Conservation (phyloP, 352 stramenopile species). For the Halophytophthora polymorphica region DNA sequence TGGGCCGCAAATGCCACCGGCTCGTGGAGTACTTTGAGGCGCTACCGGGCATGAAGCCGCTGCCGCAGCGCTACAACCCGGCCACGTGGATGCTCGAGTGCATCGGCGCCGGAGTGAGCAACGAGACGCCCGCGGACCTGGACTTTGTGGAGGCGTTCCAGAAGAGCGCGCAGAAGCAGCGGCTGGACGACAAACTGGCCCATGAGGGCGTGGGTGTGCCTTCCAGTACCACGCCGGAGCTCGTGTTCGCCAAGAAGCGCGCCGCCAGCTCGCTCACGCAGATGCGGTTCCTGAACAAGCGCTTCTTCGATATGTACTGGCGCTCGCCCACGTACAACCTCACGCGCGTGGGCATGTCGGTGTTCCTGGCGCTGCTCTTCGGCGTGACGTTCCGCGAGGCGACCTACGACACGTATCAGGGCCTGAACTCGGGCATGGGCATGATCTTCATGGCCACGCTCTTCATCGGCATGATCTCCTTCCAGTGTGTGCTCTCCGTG, state of each 20-base stretch:
- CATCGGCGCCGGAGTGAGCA: slow-evolving; percentile 45
- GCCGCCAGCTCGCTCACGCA: slow-evolving; percentile 7
- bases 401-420: slow-evolving; percentile 13
- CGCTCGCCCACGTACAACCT: slow-evolving; percentile 60
- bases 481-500: slow-evolving; percentile 50
- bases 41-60: not conserved
- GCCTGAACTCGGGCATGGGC: slow-evolving; percentile 26
- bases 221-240: slow-evolving; percentile 1
- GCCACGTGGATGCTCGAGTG: slow-evolving; percentile 29
- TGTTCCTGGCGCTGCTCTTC: slow-evolving; percentile 58
- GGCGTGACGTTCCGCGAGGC: slow-evolving; percentile 35
- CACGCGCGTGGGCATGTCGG: slow-evolving; percentile 42
- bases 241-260: slow-evolving; percentile 18
- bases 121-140: slow-evolving; percentile 49
- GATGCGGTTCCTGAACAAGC: slow-evolving; percentile 31
- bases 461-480: slow-evolving; percentile 56
- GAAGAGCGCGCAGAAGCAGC: slow-evolving; percentile 4
- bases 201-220: slow-evolving; percentile 2
- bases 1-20: slow-evolving; percentile 11
- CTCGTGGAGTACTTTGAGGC: slow-evolving; percentile 24
- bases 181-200: slow-evolving; percentile 5
- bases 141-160: slow-evolving; percentile 25
- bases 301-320: slow-evolving; percentile 15
- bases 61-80: slow-evolving; percentile 28
- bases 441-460: slow-evolving; percentile 63